Evolutionary conservation across 2,329 filamentous ascomycete species (phyloP).

Genomic region (Calonectria naviculata): DNA sequence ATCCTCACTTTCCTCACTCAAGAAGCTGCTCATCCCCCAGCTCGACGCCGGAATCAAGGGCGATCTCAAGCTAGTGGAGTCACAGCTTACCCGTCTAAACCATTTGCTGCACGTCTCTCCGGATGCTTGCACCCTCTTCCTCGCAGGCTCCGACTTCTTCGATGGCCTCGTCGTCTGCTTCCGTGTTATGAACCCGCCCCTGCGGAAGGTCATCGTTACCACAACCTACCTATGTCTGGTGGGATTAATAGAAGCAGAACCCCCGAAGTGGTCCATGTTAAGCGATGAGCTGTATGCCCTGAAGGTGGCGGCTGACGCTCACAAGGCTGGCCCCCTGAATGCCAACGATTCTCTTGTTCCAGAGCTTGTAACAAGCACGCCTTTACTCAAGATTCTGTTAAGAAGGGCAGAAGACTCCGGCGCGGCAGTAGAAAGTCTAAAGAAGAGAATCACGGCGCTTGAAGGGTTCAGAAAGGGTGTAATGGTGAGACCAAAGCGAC

Average conservation of each 20-base stretch:
- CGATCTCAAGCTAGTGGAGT: conserved; percentile 66
- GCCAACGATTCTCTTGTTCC: conserved; percentile 80
- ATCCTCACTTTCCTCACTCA: conserved; percentile 66
- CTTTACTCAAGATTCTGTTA: conserved; percentile 74
- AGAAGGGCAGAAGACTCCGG: conserved; percentile 62
- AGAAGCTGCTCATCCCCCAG: conserved; percentile 69
- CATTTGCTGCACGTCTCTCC: conserved; percentile 72
- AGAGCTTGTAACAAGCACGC: conserved; percentile 84
- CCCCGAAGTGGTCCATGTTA: conserved; percentile 78
- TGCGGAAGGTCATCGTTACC: conserved; percentile 76
- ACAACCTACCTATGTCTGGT: conserved; percentile 81
- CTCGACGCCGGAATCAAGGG: conserved; percentile 71
- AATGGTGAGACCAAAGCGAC: conserved; percentile 61
- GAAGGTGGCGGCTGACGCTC: conserved; percentile 76
- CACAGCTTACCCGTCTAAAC: conserved; percentile 68
- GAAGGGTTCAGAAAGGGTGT: conserved; percentile 69
- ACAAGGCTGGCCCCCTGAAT: conserved; percentile 65
- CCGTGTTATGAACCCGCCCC: conserved; percentile 68
- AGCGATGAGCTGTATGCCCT: conserved; percentile 87
- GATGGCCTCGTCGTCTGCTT: conserved; percentile 79
- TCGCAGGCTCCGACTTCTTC: conserved; percentile 88
- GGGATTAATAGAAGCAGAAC: conserved; percentile 74
- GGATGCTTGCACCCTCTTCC: conserved; percentile 69
- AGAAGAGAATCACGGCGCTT: conserved; percentile 70
- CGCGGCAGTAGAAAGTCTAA: conserved; percentile 65